Percentiles rank a stretch among this genome's conserved stretches.
Conservation (phyloP, 176 grass and related monocot species). For the Oryza longistaminata region DNA sequence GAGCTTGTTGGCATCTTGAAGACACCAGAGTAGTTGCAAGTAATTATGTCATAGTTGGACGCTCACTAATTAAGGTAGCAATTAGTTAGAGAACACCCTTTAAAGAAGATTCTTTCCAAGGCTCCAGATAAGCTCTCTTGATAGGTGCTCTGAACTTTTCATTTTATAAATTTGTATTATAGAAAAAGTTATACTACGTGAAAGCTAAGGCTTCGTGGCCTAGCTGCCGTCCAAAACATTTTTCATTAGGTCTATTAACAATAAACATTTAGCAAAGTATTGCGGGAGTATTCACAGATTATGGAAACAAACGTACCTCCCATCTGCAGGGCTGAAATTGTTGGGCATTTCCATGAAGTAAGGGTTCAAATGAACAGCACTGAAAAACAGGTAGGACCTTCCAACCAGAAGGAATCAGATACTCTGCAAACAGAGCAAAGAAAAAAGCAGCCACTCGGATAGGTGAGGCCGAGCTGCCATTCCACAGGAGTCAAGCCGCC, state of each 20-base stretch:
- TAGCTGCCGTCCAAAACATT: constrained; percentile 3
- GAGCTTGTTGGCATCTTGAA: constrained; percentile 57
- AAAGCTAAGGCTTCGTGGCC: constrained; percentile 36
- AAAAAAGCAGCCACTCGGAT: constrained; percentile 32
- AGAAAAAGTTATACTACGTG: constrained; percentile 32
- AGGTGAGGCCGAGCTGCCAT: too few species aligned
- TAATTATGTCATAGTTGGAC: constrained; percentile 57
- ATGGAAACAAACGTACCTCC: constrained; percentile 55
- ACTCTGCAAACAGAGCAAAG: constrained; percentile 66
- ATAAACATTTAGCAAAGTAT: background rate
- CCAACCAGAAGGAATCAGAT: constrained; percentile 96
- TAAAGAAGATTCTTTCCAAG: constrained; percentile 61
- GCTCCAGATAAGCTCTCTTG: constrained; percentile 44
- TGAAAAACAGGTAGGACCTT: constrained; percentile 95
- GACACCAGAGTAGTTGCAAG: constrained; percentile 40
- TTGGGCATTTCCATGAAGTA: constrained; percentile 62
- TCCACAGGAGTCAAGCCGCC: too few species aligned
- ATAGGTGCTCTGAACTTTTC: constrained; percentile 38
- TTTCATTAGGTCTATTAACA: constrained; percentile 3
- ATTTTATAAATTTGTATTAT: constrained; percentile 22
- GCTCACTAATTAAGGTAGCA: constrained; percentile 55
- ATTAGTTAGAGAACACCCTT: constrained; percentile 58
- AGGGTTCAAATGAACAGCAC: constrained; percentile 77
- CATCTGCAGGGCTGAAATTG: constrained; percentile 78
- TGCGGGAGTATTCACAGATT: too few species aligned